These are phyloP conservation scores for Solanum chilense DNA, from an alignment of 257 asterid genomes.

Conservation along the genomic window DNA sequence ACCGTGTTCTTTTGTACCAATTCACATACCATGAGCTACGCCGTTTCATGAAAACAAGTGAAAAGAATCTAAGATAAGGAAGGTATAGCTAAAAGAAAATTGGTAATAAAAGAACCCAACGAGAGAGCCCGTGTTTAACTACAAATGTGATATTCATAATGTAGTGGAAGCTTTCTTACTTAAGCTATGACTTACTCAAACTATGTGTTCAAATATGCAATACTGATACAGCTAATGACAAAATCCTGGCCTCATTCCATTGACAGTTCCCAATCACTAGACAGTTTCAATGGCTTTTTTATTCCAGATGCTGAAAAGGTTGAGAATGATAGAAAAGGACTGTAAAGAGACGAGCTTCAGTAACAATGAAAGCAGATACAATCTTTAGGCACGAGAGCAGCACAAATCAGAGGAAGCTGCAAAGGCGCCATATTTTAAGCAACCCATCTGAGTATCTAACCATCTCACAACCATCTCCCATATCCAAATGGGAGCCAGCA, in stretches of 20 bases:
- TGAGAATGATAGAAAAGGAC: not conserved
- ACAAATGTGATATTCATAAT: not conserved
- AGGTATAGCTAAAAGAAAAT: not conserved
- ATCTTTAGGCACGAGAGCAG: not conserved
- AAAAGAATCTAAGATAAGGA: not conserved
- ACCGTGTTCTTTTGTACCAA: not conserved
- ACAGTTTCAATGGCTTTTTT: not conserved
- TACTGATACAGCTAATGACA: not conserved
- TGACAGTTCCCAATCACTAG: not conserved
- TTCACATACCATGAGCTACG: not conserved
- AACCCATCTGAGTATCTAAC: not conserved
- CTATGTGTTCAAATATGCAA: not conserved
- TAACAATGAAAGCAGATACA: not conserved
- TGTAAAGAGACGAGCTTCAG: not conserved
- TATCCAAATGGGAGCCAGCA: not conserved
- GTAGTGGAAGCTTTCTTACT: not conserved
- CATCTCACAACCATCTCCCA: not conserved
- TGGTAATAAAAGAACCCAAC: not conserved
- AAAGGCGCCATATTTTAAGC: not conserved
- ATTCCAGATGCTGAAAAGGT: not conserved
- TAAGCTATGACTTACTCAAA: not conserved
- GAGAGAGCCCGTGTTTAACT: not conserved
- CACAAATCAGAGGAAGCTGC: not conserved
- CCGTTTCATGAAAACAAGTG: not conserved
- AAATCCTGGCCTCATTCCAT: not conserved